A percentile compares a stretch with the other conserved stretches of the same genome.
Evolutionary conservation across 164 flowering plant species (phyloP).

Genomic region (Aristolochia fimbriata): DNA sequence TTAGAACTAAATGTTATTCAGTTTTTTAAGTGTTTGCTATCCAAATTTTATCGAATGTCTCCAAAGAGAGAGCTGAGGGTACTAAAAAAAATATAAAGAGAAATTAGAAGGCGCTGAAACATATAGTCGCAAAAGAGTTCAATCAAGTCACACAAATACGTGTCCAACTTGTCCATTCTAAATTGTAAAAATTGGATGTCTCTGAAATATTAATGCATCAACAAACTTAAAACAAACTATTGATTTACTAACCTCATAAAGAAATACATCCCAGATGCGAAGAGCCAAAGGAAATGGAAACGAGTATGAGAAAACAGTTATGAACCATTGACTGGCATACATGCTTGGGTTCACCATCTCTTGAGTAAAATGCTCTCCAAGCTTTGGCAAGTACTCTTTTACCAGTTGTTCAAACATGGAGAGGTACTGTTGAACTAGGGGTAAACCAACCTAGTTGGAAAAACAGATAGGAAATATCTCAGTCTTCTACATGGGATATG

Average conservation of each 20-base stretch:
- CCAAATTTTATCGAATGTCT: too few species aligned
- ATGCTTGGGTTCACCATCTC: constrained; percentile 96
- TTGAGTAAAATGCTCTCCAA: constrained; percentile 78
- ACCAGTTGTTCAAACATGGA: constrained; percentile 81
- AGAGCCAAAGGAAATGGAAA: constrained; percentile 96
- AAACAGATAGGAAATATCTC: constrained; percentile 5
- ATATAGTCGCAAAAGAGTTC: too few species aligned
- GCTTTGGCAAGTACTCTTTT: constrained; percentile 72
- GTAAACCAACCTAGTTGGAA: constrained; percentile 68
- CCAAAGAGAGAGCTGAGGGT: too few species aligned
- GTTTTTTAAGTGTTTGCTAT: too few species aligned
- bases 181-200: too few species aligned
- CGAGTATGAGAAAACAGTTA: constrained; percentile 96
- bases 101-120: too few species aligned
- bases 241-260: constrained; percentile 57
- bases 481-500: neutral
- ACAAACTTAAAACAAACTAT: too few species aligned
- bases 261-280: constrained; percentile 98
- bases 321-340: constrained; percentile 99
- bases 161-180: too few species aligned
- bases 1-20: too few species aligned
- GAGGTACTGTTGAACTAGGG: constrained; percentile 94
- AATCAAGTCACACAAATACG: too few species aligned
- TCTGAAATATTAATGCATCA: too few species aligned
- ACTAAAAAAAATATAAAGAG: too few species aligned